These are phyloP conservation scores for Amylocystis lapponica DNA, from an alignment of 768 basidiomycete genomes.

Conservation along the genomic window DNA sequence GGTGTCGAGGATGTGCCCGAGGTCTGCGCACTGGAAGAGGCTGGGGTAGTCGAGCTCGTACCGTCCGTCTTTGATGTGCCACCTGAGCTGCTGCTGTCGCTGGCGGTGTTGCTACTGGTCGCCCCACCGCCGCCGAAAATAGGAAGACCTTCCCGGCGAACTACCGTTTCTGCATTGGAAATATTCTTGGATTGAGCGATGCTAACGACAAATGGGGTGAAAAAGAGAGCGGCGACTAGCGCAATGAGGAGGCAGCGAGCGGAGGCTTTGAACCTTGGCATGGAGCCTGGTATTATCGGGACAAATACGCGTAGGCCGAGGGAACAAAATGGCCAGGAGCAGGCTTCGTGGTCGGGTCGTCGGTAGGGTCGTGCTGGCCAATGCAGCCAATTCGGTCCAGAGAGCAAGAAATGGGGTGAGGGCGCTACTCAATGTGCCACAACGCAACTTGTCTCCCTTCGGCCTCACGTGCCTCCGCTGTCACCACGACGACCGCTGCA, in stretches of 20 bases:
- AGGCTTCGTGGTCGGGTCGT: constrained; percentile 7
- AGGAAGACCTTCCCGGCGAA: neutral
- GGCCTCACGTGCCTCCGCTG: too few relatives aligned
- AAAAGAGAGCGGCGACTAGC: constrained; percentile 23
- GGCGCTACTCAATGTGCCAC: too few relatives aligned
- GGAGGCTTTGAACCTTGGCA: constrained; percentile 16
- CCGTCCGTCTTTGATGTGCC: neutral
- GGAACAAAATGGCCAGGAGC: neutral
- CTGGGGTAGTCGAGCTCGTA: neutral
- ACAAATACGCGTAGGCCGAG: neutral
- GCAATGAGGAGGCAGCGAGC: constrained; percentile 21
- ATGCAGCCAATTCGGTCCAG: too few relatives aligned
- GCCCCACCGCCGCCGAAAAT: neutral
- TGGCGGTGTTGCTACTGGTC: constrained; percentile 2
- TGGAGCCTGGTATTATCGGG: constrained; percentile 5
- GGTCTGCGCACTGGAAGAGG: neutral
- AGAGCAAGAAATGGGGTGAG: too few relatives aligned
- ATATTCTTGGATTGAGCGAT: neutral
- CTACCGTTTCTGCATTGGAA: constrained; percentile 1
- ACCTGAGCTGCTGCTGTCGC: neutral
- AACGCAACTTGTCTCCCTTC: too few relatives aligned
- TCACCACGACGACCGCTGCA: too few relatives aligned
- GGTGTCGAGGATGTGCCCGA: neutral
- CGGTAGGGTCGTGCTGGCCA: too few relatives aligned
- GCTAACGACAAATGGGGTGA: constrained; percentile 1